Evolutionary conservation across 257 asterid species (phyloP), one percentile per base, ranked within the genome.

Genomic region (Przewalskia tangutica): DNA sequence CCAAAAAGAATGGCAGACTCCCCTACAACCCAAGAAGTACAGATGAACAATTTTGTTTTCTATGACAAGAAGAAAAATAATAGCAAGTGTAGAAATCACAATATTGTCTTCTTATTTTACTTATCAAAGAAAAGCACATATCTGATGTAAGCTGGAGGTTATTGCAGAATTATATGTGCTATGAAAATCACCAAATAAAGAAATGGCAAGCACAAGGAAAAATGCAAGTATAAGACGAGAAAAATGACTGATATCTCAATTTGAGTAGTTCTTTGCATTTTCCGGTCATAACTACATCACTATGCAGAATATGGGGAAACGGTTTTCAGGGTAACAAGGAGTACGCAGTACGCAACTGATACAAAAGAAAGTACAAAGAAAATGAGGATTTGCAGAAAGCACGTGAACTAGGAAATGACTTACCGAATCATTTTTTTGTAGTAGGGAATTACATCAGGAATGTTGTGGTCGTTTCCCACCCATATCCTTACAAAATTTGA

Each of bases 391-490:
- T 48, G 59, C 60, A 23, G 20, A 48, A 73, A 73, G 42, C 77
- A 73, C 8, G 6, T 73, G 14, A 48, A 73, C 44, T 23, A 73
- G 60, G 62, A 14, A 73, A 48, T 23, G 23, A 84, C 97, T 56
- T 86, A 95, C 98, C 91, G 77, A 75, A 84, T 86, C 84, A 53
- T 86, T 88, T 82, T 71, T 87, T 65, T 90, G 97, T 32, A 95
- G 94, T 88, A 95, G 42, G 94, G 92, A 86, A 95, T 83, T 32
- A 84, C 83, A 84, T 87, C 90, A 75, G 86, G 84, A 36, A 81
- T 85, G 80, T 46, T 78, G 81, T 83, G 67, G 82, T 86, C 85
- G 77, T 90, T 96, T 77, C 97, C 97, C 82, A 91, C 92, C 97
- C 97, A 95, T 50, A 95, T 86, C 87, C 90, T 93, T 75, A 84